Evolutionary conservation across 495 filamentous ascomycete species (phyloP).

Genomic region (Penicillium silybi): DNA sequence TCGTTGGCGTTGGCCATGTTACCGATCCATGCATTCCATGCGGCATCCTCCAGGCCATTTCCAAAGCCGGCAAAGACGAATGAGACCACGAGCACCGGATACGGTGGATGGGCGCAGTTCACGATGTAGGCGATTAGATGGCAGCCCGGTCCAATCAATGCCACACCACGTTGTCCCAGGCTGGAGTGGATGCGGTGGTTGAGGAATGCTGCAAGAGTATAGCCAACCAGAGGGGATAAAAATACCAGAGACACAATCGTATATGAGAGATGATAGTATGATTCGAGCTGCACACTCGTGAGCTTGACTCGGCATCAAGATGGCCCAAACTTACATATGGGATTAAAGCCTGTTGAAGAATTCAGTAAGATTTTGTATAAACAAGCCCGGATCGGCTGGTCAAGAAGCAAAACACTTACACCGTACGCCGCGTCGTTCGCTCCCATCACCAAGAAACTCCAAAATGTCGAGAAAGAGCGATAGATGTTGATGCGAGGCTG

Average conservation of each 20-base stretch:
- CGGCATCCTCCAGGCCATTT: conserved; percentile 60
- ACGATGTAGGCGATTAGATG: conserved; percentile 62
- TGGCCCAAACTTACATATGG: conserved; percentile 39
- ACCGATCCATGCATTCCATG: conserved; percentile 64
- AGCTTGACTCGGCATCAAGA: not conserved
- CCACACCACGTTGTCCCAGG: conserved; percentile 72
- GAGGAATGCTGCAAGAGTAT: conserved; percentile 52
- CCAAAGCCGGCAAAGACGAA: conserved; percentile 59
- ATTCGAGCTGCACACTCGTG: conserved; percentile 45
- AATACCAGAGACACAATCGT: conserved; percentile 61
- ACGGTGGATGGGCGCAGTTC: conserved; percentile 56
- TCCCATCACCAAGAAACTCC: conserved; percentile 74
- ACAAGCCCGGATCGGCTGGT: not conserved
- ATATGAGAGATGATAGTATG: conserved; percentile 55
- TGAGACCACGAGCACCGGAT: conserved; percentile 54
- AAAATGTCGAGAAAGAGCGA: conserved; percentile 63
- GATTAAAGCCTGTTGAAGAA: conserved; percentile 59
- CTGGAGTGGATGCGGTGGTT: conserved; percentile 54
- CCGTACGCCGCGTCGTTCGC: conserved; percentile 79
- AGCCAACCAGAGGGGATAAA: conserved; percentile 58
- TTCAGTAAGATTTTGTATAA: not conserved
- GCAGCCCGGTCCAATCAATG: conserved; percentile 59
- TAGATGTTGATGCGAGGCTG: conserved; percentile 59
- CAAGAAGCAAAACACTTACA: conserved; percentile 40
- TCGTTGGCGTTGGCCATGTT: conserved; percentile 61